Evolutionary conservation across 495 filamentous ascomycete species (phyloP), one percentile per base, ranked within the genome.

Genomic region (Podospora comata): DNA sequence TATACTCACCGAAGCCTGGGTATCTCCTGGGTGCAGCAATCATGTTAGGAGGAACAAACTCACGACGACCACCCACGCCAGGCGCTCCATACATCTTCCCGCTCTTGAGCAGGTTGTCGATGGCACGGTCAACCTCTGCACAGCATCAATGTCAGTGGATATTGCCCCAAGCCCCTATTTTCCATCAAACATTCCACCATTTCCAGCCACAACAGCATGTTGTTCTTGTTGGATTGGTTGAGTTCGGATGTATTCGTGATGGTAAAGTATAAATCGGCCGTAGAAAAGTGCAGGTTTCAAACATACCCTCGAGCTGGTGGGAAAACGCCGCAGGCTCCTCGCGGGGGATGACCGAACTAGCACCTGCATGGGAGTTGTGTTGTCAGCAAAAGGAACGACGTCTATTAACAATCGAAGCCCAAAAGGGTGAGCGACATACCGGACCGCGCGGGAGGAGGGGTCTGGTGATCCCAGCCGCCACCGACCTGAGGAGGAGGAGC

Each of bases 61-160:
- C 94, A 84, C 95, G 89, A 77, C 95, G 91, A 70, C 86, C 72
- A 64, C 30, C 30, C 30, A 68, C 86, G 64, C 75, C 87, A 70
- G 87, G 84, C 69, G 79, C 76, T 75, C 82, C 84, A 81, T 93
- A 97, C 81, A 94, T 88, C 84, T 97, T 97, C 32, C 94, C 93
- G 79, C 92, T 97, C 85, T 97, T 97, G 73, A 91, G 85, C 64
- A 99, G 86, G 78, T 99, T 99, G 74, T 99, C 95, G 74, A 94
- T 85, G 70, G 95, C 95, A 71, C 95, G 90, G 65, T 98, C 94
- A 74, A 99, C 91, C 90, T 99, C 95, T 97, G 73, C 13, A 67
- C 20, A 28, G 9, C 15, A 7, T 34, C 20, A 53, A 27, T 30
- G 75, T 77, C 68, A 77, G 76, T 56, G 11, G 15, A 44, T 27